Conservation (phyloP, 805 yeast species). For the Teunomyces lycoperdinae region DNA sequence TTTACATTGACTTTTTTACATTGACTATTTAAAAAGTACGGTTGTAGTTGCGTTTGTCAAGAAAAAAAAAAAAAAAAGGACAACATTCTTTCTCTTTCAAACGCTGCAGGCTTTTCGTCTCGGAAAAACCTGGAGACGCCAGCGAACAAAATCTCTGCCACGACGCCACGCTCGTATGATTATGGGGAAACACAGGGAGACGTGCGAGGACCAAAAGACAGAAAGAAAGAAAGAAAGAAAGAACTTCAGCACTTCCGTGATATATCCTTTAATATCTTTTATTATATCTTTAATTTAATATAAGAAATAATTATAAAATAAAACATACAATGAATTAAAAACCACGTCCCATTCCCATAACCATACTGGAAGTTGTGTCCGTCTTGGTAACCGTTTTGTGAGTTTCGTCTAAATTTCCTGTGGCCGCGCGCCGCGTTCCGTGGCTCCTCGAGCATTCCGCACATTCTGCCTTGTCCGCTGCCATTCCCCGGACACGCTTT, state of each 20-base stretch:
- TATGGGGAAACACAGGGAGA: background rate
- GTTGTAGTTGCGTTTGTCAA: too few species aligned
- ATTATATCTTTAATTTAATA: too few species aligned
- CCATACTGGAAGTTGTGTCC: background rate
- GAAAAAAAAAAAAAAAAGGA: too few species aligned
- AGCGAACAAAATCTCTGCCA: too few species aligned
- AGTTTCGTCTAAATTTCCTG: slow-evolving; percentile 1
- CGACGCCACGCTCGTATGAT: background rate
- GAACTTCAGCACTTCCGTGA: background rate
- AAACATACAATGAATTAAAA: too few species aligned
- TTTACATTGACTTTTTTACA: too few species aligned
- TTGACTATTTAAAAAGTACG: too few species aligned
- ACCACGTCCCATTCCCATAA: too few species aligned
- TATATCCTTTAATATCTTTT: too few species aligned
- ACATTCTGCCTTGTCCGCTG: background rate
- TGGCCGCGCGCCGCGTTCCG: background rate
- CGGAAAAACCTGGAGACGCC: background rate
- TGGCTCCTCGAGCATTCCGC: background rate
- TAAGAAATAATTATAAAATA: too few species aligned
- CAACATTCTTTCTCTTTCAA: too few species aligned
- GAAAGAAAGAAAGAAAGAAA: background rate
- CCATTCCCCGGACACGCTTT: slow-evolving; percentile 3
- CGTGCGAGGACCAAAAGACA: background rate
- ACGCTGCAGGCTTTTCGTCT: background rate
- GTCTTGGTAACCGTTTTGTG: background rate